Base-by-base conservation (phyloP, 257 asterid species). In the Penstemon newberryi region DNA sequence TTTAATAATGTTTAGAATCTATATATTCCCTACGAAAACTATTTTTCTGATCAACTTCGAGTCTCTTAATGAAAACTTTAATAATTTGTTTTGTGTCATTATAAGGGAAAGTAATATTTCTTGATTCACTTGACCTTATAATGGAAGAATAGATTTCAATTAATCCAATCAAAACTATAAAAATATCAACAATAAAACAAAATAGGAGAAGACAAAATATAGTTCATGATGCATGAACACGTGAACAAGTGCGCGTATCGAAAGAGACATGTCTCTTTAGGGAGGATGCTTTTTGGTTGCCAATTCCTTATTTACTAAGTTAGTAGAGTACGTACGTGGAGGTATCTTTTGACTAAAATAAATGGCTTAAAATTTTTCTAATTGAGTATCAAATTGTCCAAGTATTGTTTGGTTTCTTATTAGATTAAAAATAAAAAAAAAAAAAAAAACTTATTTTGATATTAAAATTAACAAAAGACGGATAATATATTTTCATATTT, bases 221-320 rank as follows among this genome's bases (percentile, higher is more conserved):
- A 25, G 33, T 25, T 25, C 33, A 25, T 2, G 52, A 15, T 49
- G 1, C 12, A 12, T 11, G 56, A 10, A 37, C 71, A 39, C 65
- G 60, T 46, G 65, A 5, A 64, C 19, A 41, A 64, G 62, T 71
- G 71, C 67, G 81, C 70, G 58, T 66, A 63, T 3, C 33, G 63
- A 73, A 67, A 72, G 53, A 73, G 71, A 70, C 75, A 49, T 56
- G 67, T 50, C 70, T 43, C 66, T 74, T 19, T 54, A 51, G 75
- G 63, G 7, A 15, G 39, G 62, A 70, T 76, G 75, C 79, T 60
- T 78, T 76, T 50, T 19, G 56, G 55, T 67, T 70, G 64, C 56
- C 78, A 77, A 78, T 86, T 84, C 84, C 90, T 86, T 84, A 79
- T 82, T 73, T 84, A 89, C 85, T 82, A 86, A 84, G 87, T 76